phyloP scores from a whole-genome alignment of 176 grass and related monocot species.

The Miscanthus lutarioriparius region DNA sequence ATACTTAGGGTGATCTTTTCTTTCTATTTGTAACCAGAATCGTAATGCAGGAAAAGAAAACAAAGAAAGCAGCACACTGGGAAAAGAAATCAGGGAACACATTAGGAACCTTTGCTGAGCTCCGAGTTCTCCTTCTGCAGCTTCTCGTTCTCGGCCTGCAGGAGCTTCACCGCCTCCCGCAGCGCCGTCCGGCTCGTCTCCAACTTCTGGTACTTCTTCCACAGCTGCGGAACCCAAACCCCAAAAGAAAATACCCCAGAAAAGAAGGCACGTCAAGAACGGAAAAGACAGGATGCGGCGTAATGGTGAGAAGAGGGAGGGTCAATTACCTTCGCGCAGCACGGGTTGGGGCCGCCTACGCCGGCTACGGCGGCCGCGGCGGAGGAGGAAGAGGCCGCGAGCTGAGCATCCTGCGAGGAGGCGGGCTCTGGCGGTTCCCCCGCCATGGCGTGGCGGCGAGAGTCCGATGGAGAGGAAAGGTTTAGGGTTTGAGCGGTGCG shows the following conservation, averaged over 20 bases:
- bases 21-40: not conserved
- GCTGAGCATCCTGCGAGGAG: not conserved
- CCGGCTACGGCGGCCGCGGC: not conserved
- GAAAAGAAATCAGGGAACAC: not conserved
- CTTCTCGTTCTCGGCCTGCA: slow-evolving; percentile 47
- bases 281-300: not conserved
- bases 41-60: slow-evolving; percentile 16
- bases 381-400: not conserved
- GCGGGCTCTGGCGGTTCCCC: slow-evolving; percentile 19
- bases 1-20: not conserved
- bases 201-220: slow-evolving; percentile 59
- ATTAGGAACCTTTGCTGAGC: slow-evolving; percentile 50
- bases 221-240: slow-evolving; percentile 49
- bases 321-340: slow-evolving; percentile 63
- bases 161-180: slow-evolving; percentile 57
- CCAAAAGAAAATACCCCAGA: not conserved
- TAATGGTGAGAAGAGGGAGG: not conserved
- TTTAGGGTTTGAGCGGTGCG: slow-evolving; percentile 37
- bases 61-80: not conserved
- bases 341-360: slow-evolving; percentile 43
- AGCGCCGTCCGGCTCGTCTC: slow-evolving; percentile 56
- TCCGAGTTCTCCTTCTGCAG: slow-evolving; percentile 44
- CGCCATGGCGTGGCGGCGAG: slow-evolving; percentile 33
- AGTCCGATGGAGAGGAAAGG: not conserved
- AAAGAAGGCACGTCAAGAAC: not conserved